Conservation (phyloP, 1,139 yeast genomes). For the Suhomyces bribrorum region DNA sequence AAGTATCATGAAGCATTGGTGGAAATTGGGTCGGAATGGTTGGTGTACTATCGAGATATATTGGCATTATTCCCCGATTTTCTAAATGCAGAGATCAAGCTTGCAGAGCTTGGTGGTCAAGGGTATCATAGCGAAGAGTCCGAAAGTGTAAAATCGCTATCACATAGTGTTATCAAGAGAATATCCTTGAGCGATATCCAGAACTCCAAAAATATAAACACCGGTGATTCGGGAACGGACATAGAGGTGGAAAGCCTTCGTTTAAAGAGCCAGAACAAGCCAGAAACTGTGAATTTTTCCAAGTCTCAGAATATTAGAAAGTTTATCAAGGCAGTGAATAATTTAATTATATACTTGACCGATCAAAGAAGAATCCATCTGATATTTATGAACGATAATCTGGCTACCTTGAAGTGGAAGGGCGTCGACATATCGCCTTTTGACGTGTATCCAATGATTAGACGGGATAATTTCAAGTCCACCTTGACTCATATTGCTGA, state of each 20-base stretch:
- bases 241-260: constrained; percentile 14
- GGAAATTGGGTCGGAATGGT: constrained; percentile 47
- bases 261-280: background rate
- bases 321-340: constrained; percentile 48
- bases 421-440: constrained; percentile 41
- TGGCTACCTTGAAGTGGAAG: constrained; percentile 45
- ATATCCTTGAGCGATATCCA: constrained; percentile 29
- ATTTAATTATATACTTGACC: constrained; percentile 56
- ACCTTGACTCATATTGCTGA: constrained; percentile 36
- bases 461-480: constrained; percentile 11
- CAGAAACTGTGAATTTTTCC: constrained; percentile 9
- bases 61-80: constrained; percentile 43
- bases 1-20: constrained; percentile 45
- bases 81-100: constrained; percentile 29
- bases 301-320: constrained; percentile 28
- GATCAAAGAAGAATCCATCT: constrained; percentile 54
- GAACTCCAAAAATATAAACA: constrained; percentile 17
- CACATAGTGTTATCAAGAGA: constrained; percentile 19
- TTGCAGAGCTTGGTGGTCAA: constrained; percentile 12
- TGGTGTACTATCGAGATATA: constrained; percentile 37
- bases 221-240: constrained; percentile 35
- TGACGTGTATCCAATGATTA: constrained; percentile 37
- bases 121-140: constrained; percentile 14
- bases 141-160: constrained; percentile 16
- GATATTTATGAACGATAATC: constrained; percentile 36